Base-by-base conservation (phyloP, 2,329 filamentous ascomycete species). In the Aspergillus sp. region DNA sequence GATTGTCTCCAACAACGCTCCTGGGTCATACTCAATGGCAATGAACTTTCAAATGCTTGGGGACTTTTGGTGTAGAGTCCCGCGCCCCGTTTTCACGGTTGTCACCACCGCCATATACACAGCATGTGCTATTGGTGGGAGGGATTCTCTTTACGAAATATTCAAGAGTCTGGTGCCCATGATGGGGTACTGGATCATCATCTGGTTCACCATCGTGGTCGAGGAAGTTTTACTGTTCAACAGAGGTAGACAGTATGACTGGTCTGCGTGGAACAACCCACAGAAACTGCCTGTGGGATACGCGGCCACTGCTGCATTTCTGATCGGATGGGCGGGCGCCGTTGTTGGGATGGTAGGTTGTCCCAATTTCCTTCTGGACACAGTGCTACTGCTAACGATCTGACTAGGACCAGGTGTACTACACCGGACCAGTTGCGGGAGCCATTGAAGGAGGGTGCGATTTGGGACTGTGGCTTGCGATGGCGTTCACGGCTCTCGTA, bases 161-260 rank as follows among this genome's bases (percentile, higher is more conserved):
- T 79, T 79, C 60, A 69, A 76, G 52, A 74, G 77, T 55, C 78
- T 80, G 55, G 66, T 81, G 15, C 75, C 77, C 7, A 59, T 80
- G 17, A 80, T 81, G 62, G 75, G 77, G 5, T 80, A 81, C 59
- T 80, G 78, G 78, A 64, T 77, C 8, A 67, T 72, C 19, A 75
- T 76, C 39, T 80, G 73, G 70, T 63, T 79, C 49, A 70, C 72
- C 37, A 77, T 80, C 44, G 67, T 75, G 5, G 47, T 78, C 2
- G 70, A 79, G 57, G 75, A 80, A 60, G 72, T 79, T 44, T 12
- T 77, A 15, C 61, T 80, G 5, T 80, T 80, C 66, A 71, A 73
- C 19, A 66, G 73, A 24, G 60, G 64, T n/a, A 66, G 60, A 42
- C 65, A 64, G 1, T 79, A 74, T 60, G 73, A 78, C 61, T 79